Evolutionary conservation across 257 asterid genomes (phyloP).

Genomic region (Primulina eburnea): DNA sequence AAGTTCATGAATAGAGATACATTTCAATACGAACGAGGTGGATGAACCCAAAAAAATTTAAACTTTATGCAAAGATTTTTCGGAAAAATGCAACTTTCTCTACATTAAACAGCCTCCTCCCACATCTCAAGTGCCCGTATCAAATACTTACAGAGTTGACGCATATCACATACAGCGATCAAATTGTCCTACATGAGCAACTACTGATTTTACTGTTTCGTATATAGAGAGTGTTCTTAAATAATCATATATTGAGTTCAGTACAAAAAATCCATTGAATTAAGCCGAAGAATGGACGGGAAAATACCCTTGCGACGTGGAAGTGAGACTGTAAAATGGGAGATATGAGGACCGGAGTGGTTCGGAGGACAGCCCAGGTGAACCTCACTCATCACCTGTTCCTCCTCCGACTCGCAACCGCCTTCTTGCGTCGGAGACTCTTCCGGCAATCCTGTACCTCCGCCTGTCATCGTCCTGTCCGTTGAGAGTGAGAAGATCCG

Average conservation of each 20-base stretch:
- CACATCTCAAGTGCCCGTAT: background rate
- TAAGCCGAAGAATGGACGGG: background rate
- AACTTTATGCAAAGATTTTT: background rate
- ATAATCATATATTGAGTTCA: background rate
- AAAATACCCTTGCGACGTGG: slow-evolving; percentile 44
- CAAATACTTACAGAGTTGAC: too few species aligned
- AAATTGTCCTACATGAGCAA: slow-evolving; percentile 1
- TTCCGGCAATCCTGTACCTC: slow-evolving; percentile 2
- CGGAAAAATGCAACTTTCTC: background rate
- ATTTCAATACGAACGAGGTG: background rate
- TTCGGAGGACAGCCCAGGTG: slow-evolving; percentile 92
- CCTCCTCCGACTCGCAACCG: slow-evolving; percentile 37
- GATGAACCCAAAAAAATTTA: background rate
- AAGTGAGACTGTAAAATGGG: slow-evolving; percentile 59
- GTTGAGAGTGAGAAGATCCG: too few species aligned
- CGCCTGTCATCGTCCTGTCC: background rate
- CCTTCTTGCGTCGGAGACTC: slow-evolving; percentile 14
- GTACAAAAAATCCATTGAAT: background rate
- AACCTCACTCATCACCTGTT: slow-evolving; percentile 93
- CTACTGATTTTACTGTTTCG: background rate
- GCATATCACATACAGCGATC: background rate
- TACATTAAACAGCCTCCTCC: background rate
- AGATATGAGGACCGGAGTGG: slow-evolving; percentile 54
- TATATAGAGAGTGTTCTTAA: background rate
- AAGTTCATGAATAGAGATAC: background rate